Conservation (phyloP, 805 yeast species). For the Suhomyces vadensis region DNA sequence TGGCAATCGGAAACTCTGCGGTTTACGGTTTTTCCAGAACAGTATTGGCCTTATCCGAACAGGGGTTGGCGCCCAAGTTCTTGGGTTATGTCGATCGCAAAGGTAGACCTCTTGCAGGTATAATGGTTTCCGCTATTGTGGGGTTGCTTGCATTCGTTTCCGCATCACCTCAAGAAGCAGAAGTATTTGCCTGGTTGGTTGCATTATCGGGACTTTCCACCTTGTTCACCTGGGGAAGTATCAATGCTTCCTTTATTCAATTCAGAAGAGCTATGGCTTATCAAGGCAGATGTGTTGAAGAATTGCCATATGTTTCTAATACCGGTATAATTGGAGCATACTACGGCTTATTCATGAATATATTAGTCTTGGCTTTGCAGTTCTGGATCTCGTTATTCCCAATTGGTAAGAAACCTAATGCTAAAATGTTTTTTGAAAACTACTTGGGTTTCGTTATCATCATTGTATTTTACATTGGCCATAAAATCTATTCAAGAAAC, state of each 20-base stretch:
- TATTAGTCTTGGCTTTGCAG: conserved; percentile 32
- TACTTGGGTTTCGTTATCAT: conserved; percentile 17
- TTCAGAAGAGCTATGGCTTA: conserved; percentile 26
- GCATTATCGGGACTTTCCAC: conserved; percentile 29
- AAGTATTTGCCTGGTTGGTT: conserved; percentile 35
- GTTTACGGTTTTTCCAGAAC: conserved; percentile 47
- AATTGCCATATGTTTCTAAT: conserved; percentile 54
- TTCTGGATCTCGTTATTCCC: conserved; percentile 40
- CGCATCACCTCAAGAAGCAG: conserved; percentile 38
- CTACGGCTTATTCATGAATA: conserved; percentile 26
- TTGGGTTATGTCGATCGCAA: conserved; percentile 39
- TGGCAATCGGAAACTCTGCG: conserved; percentile 45
- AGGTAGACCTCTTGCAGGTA: conserved; percentile 44
- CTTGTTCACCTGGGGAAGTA: conserved; percentile 31
- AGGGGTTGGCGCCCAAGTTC: conserved; percentile 39
- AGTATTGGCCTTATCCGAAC: conserved; percentile 40
- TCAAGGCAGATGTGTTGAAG: conserved; percentile 41
- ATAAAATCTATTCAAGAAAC: conserved; percentile 14
- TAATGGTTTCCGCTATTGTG: conserved; percentile 31
- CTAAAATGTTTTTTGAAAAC: conserved; percentile 15
- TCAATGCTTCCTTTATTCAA: conserved; percentile 24
- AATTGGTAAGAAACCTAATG: conserved; percentile 19
- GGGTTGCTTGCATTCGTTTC: conserved; percentile 43
- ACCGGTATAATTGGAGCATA: conserved; percentile 44
- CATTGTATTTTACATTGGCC: conserved; percentile 15